These are phyloP conservation scores for Phyllosticta ampelicida DNA, from an alignment of 2,329 filamentous ascomycete species.

Conservation along the genomic window DNA sequence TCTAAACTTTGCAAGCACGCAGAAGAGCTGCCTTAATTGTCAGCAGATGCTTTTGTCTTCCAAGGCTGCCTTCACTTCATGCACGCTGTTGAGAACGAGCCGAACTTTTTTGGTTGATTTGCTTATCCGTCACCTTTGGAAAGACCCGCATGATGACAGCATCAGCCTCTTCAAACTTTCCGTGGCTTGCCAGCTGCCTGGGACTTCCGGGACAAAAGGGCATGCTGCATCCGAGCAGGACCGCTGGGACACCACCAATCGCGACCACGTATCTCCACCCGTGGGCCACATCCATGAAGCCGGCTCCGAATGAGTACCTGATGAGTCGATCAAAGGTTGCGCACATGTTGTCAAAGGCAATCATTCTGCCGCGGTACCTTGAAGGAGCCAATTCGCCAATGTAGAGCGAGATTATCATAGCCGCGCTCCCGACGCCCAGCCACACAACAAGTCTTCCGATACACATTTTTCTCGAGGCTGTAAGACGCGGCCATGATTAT, in stretches of 20 bases:
- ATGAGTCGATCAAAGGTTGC: slow-evolving; percentile 22
- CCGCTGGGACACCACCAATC: slow-evolving; percentile 26
- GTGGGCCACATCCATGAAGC: slow-evolving; percentile 25
- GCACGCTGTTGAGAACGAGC: slow-evolving; percentile 17
- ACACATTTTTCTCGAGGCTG: slow-evolving; percentile 19
- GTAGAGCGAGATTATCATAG: slow-evolving; percentile 23
- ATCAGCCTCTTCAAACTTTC: slow-evolving; percentile 22
- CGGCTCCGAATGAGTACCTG: slow-evolving; percentile 23
- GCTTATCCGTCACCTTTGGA: slow-evolving; percentile 9
- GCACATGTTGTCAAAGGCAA: slow-evolving; percentile 31
- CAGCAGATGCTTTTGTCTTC: slow-evolving; percentile 23
- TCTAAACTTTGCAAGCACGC: slow-evolving; percentile 26
- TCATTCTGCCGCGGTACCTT: slow-evolving; percentile 26
- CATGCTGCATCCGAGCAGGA: slow-evolving; percentile 25
- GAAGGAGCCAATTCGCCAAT: slow-evolving; percentile 18
- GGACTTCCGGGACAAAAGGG: slow-evolving; percentile 27
- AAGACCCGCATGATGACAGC: slow-evolving; percentile 28
- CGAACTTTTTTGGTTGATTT: slow-evolving; percentile 14
- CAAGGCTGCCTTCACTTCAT: slow-evolving; percentile 25
- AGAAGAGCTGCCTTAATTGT: slow-evolving; percentile 22
- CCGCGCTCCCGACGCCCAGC: slow-evolving; percentile 22
- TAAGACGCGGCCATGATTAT: slow-evolving; percentile 21
- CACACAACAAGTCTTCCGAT: slow-evolving; percentile 22
- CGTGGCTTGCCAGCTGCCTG: slow-evolving; percentile 30
- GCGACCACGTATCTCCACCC: slow-evolving; percentile 26